Evolutionary conservation across 75 land plant genomes (phyloP).

Genomic region (Selaginella tamariscina): DNA sequence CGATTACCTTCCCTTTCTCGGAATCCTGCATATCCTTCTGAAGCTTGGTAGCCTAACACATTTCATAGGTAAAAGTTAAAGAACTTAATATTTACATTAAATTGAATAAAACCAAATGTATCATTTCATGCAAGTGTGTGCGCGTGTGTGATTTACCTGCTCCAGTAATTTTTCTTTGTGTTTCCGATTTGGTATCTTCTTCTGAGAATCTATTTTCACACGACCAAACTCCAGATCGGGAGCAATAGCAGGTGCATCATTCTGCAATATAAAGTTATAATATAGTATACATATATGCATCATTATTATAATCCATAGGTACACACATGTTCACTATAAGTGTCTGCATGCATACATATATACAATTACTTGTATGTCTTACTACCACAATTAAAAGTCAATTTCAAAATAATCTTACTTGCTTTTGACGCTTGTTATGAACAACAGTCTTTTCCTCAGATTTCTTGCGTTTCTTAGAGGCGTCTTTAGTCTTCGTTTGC

Average conservation of each 20-base stretch:
- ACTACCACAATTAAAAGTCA: too few relatives aligned
- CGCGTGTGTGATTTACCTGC: neutral
- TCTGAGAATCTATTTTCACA: constrained; percentile 28
- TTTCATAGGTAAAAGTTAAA: neutral
- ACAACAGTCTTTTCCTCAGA: constrained; percentile 15
- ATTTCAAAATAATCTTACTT: neutral
- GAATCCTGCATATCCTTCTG: constrained; percentile 35
- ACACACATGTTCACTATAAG: too few relatives aligned
- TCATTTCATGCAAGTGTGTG: too few relatives aligned
- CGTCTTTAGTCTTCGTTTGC: constrained; percentile 18
- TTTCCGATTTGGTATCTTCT: neutral
- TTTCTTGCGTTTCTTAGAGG: constrained; percentile 19
- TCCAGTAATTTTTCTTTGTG: neutral
- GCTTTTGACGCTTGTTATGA: neutral
- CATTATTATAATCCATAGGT: too few relatives aligned
- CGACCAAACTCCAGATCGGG: constrained; percentile 32
- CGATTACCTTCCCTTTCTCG: constrained; percentile 31
- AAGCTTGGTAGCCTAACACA: constrained; percentile 29
- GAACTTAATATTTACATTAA: neutral
- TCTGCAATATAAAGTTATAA: too few relatives aligned
- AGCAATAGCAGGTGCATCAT: too few relatives aligned
- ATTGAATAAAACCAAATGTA: too few relatives aligned
- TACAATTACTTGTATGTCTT: too few relatives aligned
- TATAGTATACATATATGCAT: too few relatives aligned
- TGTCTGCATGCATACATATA: too few relatives aligned